Conservation (phyloP, 2,329 filamentous ascomycete species). For the Thelonectria discophora region DNA sequence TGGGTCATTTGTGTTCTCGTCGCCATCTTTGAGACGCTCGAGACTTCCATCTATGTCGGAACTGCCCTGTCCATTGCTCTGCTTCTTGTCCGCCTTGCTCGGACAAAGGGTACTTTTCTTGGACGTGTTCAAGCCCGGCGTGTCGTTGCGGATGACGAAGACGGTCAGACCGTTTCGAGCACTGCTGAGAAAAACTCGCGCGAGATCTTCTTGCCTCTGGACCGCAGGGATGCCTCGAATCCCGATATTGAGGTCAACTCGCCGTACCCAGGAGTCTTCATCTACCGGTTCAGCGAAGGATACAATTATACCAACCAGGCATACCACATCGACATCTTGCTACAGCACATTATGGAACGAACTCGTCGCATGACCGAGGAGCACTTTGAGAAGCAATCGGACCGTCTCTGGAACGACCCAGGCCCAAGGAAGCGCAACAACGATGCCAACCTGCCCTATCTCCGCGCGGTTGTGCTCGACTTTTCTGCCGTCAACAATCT, state of each 20-base stretch:
- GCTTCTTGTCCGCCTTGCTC: slow-evolving; percentile 56
- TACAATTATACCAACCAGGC: slow-evolving; percentile 63
- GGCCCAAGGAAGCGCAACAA: slow-evolving; percentile 47
- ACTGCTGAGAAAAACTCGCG: slow-evolving; percentile 30
- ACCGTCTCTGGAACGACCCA: slow-evolving; percentile 66
- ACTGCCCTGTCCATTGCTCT: slow-evolving; percentile 54
- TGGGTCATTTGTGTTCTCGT: slow-evolving; percentile 77
- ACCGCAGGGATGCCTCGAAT: slow-evolving; percentile 56
- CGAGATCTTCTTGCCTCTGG: slow-evolving; percentile 53
- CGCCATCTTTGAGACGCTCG: slow-evolving; percentile 60
- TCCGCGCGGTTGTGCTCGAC: slow-evolving; percentile 66
- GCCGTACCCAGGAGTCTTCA: slow-evolving; percentile 59
- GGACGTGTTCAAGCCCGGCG: slow-evolving; percentile 47
- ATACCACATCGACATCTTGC: slow-evolving; percentile 55
- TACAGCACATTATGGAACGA: slow-evolving; percentile 50
- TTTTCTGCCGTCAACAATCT: slow-evolving; percentile 65
- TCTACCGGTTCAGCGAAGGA: slow-evolving; percentile 62
- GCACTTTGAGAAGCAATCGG: slow-evolving; percentile 47
- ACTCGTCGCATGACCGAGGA: slow-evolving; percentile 53
- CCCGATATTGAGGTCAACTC: slow-evolving; percentile 52
- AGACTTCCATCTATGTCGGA: slow-evolving; percentile 61
- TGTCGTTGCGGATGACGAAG: slow-evolving; percentile 11
- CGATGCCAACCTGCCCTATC: slow-evolving; percentile 51
- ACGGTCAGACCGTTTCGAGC: not conserved
- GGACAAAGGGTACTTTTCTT: slow-evolving; percentile 58